phyloP scores from a whole-genome alignment of 2,329 filamentous ascomycete genomes.

The Aspergillus ochraceus region DNA sequence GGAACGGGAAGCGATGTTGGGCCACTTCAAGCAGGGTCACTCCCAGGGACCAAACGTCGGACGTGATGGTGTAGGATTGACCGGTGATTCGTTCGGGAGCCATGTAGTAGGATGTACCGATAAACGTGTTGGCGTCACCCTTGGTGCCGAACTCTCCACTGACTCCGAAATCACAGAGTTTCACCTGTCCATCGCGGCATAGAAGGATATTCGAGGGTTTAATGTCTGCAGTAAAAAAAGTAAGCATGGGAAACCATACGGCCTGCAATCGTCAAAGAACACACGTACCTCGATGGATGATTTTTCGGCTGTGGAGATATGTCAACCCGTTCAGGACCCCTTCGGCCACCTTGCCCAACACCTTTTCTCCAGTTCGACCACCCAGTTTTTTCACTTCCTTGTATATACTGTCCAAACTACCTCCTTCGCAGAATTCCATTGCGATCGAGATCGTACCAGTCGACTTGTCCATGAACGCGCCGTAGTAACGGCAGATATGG shows the following conservation, averaged over 20 bases:
- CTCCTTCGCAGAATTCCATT: slow-evolving; percentile 98
- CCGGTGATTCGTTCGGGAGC: slow-evolving; percentile 96
- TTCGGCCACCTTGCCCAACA: slow-evolving; percentile 93
- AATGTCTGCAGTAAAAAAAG: slow-evolving; percentile 65
- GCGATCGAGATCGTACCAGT: slow-evolving; percentile 96
- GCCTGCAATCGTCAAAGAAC: neutral
- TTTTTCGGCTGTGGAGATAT: slow-evolving; percentile 92
- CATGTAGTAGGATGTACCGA: slow-evolving; percentile 99
- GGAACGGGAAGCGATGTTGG: slow-evolving; percentile 97
- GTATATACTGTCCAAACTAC: slow-evolving; percentile 94
- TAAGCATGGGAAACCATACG: neutral
- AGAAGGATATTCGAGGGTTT: slow-evolving; percentile 97
- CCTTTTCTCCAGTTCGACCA: slow-evolving; percentile 93
- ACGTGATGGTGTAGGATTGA: slow-evolving; percentile 97
- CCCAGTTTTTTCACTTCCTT: slow-evolving; percentile 95
- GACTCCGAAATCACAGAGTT: slow-evolving; percentile 97
- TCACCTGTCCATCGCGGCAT: slow-evolving; percentile 88
- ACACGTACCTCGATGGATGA: slow-evolving; percentile 75
- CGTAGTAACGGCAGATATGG: slow-evolving; percentile 97
- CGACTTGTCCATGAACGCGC: slow-evolving; percentile 93
- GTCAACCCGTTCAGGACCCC: slow-evolving; percentile 91
- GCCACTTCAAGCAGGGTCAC: slow-evolving; percentile 99
- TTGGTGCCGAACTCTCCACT: slow-evolving; percentile 98
- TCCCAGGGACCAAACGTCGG: slow-evolving; percentile 96
- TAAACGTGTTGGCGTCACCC: slow-evolving; percentile 97